Base-by-base conservation (phyloP, 1,284 basidiomycete genomes). In the Heterobasidion parviporum region DNA sequence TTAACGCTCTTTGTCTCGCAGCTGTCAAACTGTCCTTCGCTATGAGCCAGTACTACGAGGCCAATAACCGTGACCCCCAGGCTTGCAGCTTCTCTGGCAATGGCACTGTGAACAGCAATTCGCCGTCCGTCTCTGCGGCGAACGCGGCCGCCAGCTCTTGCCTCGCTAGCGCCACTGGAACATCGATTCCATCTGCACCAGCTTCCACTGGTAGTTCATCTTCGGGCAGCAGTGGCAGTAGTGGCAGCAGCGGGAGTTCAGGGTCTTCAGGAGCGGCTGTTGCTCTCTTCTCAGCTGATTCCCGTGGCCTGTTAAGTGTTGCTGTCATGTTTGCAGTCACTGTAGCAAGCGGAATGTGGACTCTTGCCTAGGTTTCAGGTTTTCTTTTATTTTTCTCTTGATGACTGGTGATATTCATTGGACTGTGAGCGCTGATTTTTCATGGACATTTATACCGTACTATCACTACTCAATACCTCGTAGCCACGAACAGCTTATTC, bases 61-160 rank as follows among this genome's bases (percentile, higher is more conserved):
- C 74, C 45, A 81, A 80, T 56, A 79, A 79, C 67, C 78, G 80
- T 60, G 73, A 83, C 55, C 67, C 72, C 9, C 72, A 80, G 53
- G 77, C 88, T 7, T 92, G 89, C 71, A 77, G 75, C 73, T 96
- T 95, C 69, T 70, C 69, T 52, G 92, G 92, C 15, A 96, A 97
- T 67, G 94, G 85, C 4, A 92, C 89, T 8, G 71, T 90, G 61
- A 88, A 89, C 65, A 34, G 70, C n/a, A 68, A 69, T 32, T 79
- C 81, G 18, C 78, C 86, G 4, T 72, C 73, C 38, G 74, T 75
- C 15, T 70, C 77, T 35, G 79, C 81, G 52, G 82, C 84, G 16
- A 76, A 78, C 57, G 70, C 79, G 41, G 89, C 81, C 38, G 88
- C 83, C 36, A 76, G 74, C 52, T 83, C 85, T 8, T 95, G 93